Base-by-base conservation (phyloP, 2,329 filamentous ascomycete genomes). In the Calonectria fujianensis region DNA sequence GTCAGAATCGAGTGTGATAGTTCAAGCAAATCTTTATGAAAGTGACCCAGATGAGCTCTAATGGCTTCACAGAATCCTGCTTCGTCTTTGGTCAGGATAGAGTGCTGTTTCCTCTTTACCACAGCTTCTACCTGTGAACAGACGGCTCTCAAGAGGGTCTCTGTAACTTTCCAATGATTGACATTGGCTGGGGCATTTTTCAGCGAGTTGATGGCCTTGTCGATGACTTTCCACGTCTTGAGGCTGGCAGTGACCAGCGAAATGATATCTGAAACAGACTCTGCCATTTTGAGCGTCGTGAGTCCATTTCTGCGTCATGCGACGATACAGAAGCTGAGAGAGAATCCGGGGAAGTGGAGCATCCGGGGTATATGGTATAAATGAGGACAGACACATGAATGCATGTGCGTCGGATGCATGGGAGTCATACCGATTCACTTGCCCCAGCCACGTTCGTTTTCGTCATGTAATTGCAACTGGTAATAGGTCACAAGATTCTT, bases 261-360 rank as follows among this genome's bases (percentile, higher is more conserved):
- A 24, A 41, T 24, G 39, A 63, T 27, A 20, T 14, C 24, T 41
- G 35, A 41, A 41, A 37, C 16, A 63, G 57, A 18, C 1, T 29
- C 32, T 8, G 57, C 57, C 57, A 63, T 63, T 8, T 29, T 63
- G 35, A 41, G n/a, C 9, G 24, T 63, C 6, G 35, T 63, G 35
- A 37, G 35, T 41, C 57, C 35, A 63, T 63, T 29, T 63, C 37
- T 14, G 57, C 32, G 5, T 13, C 13, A 29, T 41, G 35, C 24
- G 35, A 63, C 35, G 7, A 29, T 63, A 24, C 24, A 31, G 10
- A 35, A 63, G 6, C 13, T 1, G 35, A 18, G 35, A 16, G 18
- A 52, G 50, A 54, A 41, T 24, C 35, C 4, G 57, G 57, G 57
- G 57, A 63, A 63, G 57, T 63, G 35, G 57, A 20, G 57, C 5